phyloP scores from a whole-genome alignment of 495 filamentous ascomycete species.

The Podospora bellae-mahoneyi region DNA sequence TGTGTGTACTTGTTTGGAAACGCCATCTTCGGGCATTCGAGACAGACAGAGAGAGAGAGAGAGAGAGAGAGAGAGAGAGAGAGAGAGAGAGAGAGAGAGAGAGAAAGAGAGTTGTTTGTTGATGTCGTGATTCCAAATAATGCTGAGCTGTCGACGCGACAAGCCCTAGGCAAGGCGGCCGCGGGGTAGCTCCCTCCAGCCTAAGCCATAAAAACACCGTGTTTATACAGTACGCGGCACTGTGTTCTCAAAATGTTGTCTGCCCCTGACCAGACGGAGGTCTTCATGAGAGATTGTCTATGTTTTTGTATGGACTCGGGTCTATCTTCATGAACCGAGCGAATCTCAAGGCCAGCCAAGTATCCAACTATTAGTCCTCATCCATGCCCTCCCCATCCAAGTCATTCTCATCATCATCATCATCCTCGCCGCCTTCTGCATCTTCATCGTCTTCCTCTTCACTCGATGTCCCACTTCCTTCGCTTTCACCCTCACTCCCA shows the following conservation, averaged over 20 bases:
- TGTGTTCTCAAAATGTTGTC: not conserved
- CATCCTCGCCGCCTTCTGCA: slow-evolving; percentile 46
- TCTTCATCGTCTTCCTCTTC: slow-evolving; percentile 52
- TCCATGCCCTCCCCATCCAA: slow-evolving; percentile 17
- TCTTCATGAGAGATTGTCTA: not conserved
- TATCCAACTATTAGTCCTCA: not conserved
- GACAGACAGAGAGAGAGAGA: no score
- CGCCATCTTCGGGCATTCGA: slow-evolving; percentile 33
- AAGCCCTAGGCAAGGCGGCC: not conserved
- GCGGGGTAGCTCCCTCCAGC: not conserved
- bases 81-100: not conserved
- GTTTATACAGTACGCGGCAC: not conserved
- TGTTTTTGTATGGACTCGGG: not conserved
- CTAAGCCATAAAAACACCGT: not conserved
- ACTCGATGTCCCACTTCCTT: slow-evolving; percentile 57
- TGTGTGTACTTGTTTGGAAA: slow-evolving; percentile 82
- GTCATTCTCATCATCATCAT: slow-evolving; percentile 32
- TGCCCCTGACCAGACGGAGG: not conserved
- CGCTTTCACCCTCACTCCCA: slow-evolving; percentile 70
- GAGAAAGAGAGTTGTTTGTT: not conserved
- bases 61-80: not conserved
- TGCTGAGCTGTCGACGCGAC: not conserved
- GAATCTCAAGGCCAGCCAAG: not conserved
- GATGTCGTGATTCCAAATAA: not conserved
- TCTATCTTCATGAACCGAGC: not conserved